phyloP scores from a whole-genome alignment of 768 basidiomycete species.

The Chalciporus piperatus region DNA sequence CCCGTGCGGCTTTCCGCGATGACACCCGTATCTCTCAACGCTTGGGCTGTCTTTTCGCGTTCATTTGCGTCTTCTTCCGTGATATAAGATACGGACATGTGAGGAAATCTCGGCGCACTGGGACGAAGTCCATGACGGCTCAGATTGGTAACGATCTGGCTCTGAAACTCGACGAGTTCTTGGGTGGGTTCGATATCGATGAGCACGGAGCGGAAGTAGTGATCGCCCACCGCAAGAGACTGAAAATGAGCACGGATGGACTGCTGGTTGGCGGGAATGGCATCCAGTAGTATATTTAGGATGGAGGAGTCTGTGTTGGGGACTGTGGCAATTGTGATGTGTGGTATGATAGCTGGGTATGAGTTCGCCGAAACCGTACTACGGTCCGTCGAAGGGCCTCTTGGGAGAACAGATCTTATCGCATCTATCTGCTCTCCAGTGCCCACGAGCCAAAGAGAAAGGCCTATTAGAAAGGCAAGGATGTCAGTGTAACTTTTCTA shows the following conservation, averaged over 20 bases:
- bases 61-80: conserved; percentile 58
- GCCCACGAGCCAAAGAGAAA: conserved; percentile 73
- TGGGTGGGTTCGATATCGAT: conserved; percentile 45
- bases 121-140: conserved; percentile 36
- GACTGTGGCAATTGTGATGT: conserved; percentile 63
- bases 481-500: not conserved
- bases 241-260: conserved; percentile 47
- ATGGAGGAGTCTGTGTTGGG: conserved; percentile 19
- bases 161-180: conserved; percentile 49
- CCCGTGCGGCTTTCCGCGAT: conserved; percentile 30
- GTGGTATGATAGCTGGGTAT: conserved; percentile 63
- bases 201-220: conserved; percentile 73
- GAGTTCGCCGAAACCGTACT: conserved; percentile 34
- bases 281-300: conserved; percentile 31
- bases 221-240: conserved; percentile 53
- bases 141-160: conserved; percentile 40
- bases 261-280: conserved; percentile 36
- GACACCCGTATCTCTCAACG: conserved; percentile 37
- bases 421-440: conserved; percentile 38
- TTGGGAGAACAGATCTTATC: conserved; percentile 49
- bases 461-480: conserved; percentile 36
- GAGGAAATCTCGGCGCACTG: conserved; percentile 60
- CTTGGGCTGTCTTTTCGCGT: conserved; percentile 46
- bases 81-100: conserved; percentile 75
- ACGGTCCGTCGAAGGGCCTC: conserved; percentile 17